phyloP scores from a whole-genome alignment of 108 stramenopile genomes.

The Conticribra weissflogii region DNA sequence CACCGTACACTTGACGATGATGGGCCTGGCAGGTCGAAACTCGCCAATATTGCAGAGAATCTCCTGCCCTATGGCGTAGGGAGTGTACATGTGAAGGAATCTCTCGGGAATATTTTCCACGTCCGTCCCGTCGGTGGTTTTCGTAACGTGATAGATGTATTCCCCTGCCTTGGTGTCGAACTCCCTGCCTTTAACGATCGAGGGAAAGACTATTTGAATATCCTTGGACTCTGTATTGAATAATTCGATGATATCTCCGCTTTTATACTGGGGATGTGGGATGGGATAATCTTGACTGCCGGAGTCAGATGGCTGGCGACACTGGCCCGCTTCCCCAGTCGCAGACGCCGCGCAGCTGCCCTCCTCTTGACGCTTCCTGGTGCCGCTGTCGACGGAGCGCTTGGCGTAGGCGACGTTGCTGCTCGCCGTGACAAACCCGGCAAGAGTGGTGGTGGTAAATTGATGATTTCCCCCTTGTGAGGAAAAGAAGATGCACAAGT shows the following conservation, averaged over 20 bases:
- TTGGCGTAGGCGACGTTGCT: too few species aligned
- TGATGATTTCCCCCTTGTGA: background rate
- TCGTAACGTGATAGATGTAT: conserved; percentile 19
- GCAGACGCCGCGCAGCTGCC: too few species aligned
- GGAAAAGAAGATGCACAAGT: background rate
- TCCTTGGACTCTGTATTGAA: conserved; percentile 33
- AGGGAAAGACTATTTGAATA: conserved; percentile 47
- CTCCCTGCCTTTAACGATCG: conserved; percentile 19
- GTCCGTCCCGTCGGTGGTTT: conserved; percentile 33
- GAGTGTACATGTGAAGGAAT: conserved; percentile 25
- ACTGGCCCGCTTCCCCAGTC: too few species aligned
- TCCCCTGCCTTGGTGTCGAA: background rate
- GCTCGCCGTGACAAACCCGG: background rate
- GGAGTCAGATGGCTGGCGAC: background rate
- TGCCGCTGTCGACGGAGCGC: too few species aligned
- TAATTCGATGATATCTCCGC: conserved; percentile 36
- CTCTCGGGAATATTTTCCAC: conserved; percentile 25
- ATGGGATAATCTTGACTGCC: too few species aligned
- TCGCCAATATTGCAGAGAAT: conserved; percentile 32
- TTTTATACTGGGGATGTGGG: conserved; percentile 11
- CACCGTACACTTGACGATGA: conserved; percentile 36
- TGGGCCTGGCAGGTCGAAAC: conserved; percentile 20
- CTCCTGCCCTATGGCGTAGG: conserved; percentile 25
- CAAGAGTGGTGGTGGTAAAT: background rate
- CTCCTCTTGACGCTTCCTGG: too few species aligned